Base-by-base conservation (phyloP, 345 rosid genomes). In the Erodium maritimum region DNA sequence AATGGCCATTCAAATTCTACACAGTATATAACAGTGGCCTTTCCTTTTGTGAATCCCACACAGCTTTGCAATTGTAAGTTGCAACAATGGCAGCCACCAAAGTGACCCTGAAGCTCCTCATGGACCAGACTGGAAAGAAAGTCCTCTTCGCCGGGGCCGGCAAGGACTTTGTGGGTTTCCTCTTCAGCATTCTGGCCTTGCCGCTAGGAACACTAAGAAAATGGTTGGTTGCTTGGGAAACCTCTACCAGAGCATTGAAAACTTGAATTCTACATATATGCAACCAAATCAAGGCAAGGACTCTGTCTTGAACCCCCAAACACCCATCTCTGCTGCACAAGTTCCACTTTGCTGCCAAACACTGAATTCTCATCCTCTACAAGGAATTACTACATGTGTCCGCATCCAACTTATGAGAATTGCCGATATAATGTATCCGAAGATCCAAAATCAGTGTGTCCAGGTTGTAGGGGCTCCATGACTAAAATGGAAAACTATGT, bases 121-220 rank as follows among this genome's bases (percentile, higher is more conserved):
- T 65, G 23, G 62, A 65, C 52, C 21, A 0, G 18, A 58, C 37
- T 17, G 34, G 51, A 17, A 17, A 58, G 13, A 60, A 5, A 17
- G 62, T 65, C 22, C 53, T 58, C 17, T 65, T 58, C 19, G 63
- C 68, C 0, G 68, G 58, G 29, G 68, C 54, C 34, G 62, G 62
- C 3, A 58, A 65, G 63, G 63, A 65, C 52, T 65, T 65, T 21
- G 51, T 65, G 9, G 63, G 58, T 29, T 58, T 65, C 58, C 37
- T 65, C 21, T 58, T 65, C 58, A 42, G 57, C 58, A 5, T 66
- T 2, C 52, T 57, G 21, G 59, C 65, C 22, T 51, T 73, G 62
- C 78, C 69, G 2, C 5, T 77, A 12, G 71, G 65, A 14, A 29
- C 60, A 2, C 53, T 5, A 5, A 17, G 2, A 55, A 21, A 29